phyloP scores from a whole-genome alignment of 768 basidiomycete genomes.

The Holtermannia corniformis region DNA sequence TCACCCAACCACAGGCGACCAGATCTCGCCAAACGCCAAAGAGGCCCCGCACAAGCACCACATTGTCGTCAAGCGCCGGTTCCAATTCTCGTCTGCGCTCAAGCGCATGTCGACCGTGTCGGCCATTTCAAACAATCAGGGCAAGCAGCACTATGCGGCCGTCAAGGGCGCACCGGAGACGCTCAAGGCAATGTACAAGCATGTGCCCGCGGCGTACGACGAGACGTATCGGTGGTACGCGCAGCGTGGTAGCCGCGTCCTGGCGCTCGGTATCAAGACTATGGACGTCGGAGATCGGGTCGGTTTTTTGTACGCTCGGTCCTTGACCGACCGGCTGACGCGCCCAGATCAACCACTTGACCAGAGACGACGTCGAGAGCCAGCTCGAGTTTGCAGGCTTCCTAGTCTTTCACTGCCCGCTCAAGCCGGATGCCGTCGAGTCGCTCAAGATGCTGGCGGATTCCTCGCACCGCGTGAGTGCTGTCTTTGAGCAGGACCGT shows the following conservation, averaged over 20 bases:
- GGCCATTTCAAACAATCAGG: slow-evolving; percentile 23
- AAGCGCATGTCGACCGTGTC: slow-evolving; percentile 95
- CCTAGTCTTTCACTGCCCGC: slow-evolving; percentile 95
- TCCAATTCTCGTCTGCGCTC: slow-evolving; percentile 94
- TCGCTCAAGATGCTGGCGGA: slow-evolving; percentile 89
- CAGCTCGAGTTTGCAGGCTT: slow-evolving; percentile 81
- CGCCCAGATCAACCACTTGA: slow-evolving; percentile 87
- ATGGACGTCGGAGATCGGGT: slow-evolving; percentile 74
- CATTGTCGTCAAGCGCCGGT: slow-evolving; percentile 73
- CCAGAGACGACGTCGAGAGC: slow-evolving; percentile 70
- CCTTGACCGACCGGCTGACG: not conserved
- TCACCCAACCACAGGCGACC: slow-evolving; percentile 48
- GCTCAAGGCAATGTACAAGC: slow-evolving; percentile 71
- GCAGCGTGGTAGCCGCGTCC: slow-evolving; percentile 80
- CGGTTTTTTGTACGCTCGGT: slow-evolving; percentile 15
- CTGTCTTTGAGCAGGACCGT: not conserved
- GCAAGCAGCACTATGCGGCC: slow-evolving; percentile 43
- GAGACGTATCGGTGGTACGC: slow-evolving; percentile 93
- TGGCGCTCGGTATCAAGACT: slow-evolving; percentile 82
- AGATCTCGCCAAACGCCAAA: slow-evolving; percentile 52
- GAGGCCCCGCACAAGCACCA: slow-evolving; percentile 46
- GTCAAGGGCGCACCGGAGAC: slow-evolving; percentile 98
- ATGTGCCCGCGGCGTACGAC: slow-evolving; percentile 72
- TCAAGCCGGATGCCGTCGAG: slow-evolving; percentile 85
- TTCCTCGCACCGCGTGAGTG: slow-evolving; percentile 84